These are phyloP conservation scores for Fremontodendron californicum DNA, from an alignment of 345 rosid species.

Conservation along the genomic window DNA sequence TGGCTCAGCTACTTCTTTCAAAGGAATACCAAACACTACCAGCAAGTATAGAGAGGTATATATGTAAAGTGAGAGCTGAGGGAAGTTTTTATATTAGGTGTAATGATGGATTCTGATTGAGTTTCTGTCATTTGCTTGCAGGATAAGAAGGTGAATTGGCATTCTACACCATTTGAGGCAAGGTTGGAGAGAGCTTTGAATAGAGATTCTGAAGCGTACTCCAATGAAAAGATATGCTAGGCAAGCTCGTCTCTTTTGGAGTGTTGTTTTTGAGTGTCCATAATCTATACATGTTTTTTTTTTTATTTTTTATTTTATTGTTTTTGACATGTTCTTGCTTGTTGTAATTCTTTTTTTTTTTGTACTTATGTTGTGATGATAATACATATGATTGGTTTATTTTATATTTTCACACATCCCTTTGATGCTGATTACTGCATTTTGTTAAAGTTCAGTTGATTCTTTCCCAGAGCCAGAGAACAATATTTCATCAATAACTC, in stretches of 20 bases:
- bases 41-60: constrained; percentile 98
- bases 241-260: constrained; percentile 1
- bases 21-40: constrained; percentile 86
- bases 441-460: not conserved
- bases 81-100: not conserved
- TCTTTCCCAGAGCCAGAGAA: not conserved
- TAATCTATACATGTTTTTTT: not conserved
- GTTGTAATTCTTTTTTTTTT: constrained; percentile 9
- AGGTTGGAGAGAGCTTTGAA: constrained; percentile 92
- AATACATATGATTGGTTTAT: constrained; percentile 12
- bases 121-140: constrained; percentile 38
- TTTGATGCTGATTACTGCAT: not conserved
- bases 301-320: not conserved
- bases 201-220: constrained; percentile 23
- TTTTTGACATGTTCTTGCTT: not conserved
- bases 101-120: constrained; percentile 11
- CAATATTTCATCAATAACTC: too few species aligned
- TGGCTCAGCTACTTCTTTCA: constrained; percentile 52
- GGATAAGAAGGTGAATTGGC: constrained; percentile 91
- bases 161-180: constrained; percentile 87
- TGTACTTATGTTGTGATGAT: not conserved
- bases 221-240: not conserved
- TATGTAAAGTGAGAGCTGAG: constrained; percentile 13
- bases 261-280: constrained; percentile 11
- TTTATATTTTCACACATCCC: not conserved